Conservation (phyloP, 192 early-diverging fungal genomes). For the Entomortierella chlamydospora region DNA sequence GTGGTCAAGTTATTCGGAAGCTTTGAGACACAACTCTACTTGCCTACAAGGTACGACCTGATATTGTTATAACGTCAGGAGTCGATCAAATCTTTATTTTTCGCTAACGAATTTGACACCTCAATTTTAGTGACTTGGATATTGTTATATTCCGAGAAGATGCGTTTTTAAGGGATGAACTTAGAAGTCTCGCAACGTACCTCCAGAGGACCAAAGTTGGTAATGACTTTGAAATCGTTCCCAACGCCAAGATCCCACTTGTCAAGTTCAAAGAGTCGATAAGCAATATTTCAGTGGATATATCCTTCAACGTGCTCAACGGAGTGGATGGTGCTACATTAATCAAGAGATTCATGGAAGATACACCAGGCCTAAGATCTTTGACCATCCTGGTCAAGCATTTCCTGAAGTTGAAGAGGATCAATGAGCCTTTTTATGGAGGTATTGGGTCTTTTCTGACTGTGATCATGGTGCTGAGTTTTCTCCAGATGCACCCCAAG, state of each 20-base stretch:
- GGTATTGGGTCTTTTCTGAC: constrained; percentile 91
- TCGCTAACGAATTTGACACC: background rate
- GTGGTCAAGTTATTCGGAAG: constrained; percentile 85
- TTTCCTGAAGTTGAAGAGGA: constrained; percentile 75
- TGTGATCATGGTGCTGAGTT: constrained; percentile 79
- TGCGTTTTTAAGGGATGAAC: background rate
- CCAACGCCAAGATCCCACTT: constrained; percentile 79
- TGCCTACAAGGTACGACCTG: constrained; percentile 82
- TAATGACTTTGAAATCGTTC: constrained; percentile 66
- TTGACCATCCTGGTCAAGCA: constrained; percentile 89
- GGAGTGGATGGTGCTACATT: constrained; percentile 72
- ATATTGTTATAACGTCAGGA: background rate
- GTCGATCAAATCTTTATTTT: too few species aligned
- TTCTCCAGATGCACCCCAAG: constrained; percentile 88
- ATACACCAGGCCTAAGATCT: constrained; percentile 72
- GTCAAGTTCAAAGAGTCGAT: constrained; percentile 87
- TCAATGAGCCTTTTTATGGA: constrained; percentile 93
- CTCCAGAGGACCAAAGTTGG: constrained; percentile 63
- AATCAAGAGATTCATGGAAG: constrained; percentile 68
- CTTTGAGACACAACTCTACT: constrained; percentile 86
- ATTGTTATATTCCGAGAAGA: background rate
- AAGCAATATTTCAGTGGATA: constrained; percentile 80
- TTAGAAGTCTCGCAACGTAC: background rate
- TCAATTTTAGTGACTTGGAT: constrained; percentile 40
- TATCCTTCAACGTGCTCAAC: constrained; percentile 82